Evolutionary conservation across 352 stramenopile species (phyloP).

Genomic region (Phytopythium mirpurense): DNA sequence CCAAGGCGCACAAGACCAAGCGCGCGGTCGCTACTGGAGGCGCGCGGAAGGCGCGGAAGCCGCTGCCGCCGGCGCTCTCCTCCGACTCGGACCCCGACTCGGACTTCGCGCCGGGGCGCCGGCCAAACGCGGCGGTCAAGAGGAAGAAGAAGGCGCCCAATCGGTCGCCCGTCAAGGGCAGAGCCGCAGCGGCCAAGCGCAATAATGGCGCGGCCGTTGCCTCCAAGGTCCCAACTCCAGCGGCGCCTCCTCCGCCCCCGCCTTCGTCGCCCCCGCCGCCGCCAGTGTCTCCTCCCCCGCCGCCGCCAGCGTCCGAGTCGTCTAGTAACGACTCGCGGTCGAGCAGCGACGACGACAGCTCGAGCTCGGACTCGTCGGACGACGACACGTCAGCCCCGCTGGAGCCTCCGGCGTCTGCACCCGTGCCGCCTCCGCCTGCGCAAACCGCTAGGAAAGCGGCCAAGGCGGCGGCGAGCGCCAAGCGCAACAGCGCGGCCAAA

Average conservation of each 20-base stretch:
- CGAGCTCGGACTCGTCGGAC: conserved; percentile 46
- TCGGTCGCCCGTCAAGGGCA: conserved; percentile 15
- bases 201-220: conserved; percentile 14
- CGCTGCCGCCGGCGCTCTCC: not conserved
- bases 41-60: conserved; percentile 5
- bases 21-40: not conserved
- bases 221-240: conserved; percentile 3
- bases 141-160: conserved; percentile 19
- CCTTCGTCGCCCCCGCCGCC: conserved; percentile 23
- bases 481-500: conserved; percentile 19
- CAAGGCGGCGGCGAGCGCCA: conserved; percentile 11
- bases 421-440: conserved; percentile 21
- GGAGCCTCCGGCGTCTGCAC: conserved; percentile 11
- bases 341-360: conserved; percentile 34
- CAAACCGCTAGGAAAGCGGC: conserved; percentile 12
- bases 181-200: conserved; percentile 12
- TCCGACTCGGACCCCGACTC: conserved; percentile 25
- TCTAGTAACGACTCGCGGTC: conserved; percentile 43
- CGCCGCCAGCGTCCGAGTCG: conserved; percentile 16
- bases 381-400: conserved; percentile 31
- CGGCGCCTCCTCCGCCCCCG: conserved; percentile 13
- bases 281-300: conserved; percentile 26
- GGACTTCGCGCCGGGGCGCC: conserved; percentile 10
- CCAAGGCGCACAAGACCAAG: conserved; percentile 17
- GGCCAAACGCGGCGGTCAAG: conserved; percentile 9